phyloP scores from a whole-genome alignment of 176 grass and related monocot species.

The Chloris gayana region DNA sequence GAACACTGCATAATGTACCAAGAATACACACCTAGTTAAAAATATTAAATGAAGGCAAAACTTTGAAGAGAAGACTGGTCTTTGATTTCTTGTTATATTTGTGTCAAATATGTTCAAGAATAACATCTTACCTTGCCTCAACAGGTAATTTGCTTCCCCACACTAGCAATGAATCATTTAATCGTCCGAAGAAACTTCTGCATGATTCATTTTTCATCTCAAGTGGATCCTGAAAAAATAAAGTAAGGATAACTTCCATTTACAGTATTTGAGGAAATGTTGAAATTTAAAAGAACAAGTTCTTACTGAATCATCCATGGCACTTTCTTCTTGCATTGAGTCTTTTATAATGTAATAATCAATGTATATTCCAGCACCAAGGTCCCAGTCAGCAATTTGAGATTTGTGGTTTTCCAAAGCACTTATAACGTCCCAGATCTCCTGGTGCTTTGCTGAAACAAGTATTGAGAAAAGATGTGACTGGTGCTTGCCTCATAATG shows the following conservation, averaged over 20 bases:
- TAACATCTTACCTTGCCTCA: slow-evolving; percentile 68
- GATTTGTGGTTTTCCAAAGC: slow-evolving; percentile 79
- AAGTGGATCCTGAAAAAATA: slow-evolving; percentile 63
- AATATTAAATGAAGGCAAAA: background rate
- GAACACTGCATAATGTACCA: slow-evolving; percentile 2
- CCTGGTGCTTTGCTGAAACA: slow-evolving; percentile 69
- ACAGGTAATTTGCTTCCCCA: slow-evolving; percentile 89
- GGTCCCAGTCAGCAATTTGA: slow-evolving; percentile 93
- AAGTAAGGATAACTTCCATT: slow-evolving; percentile 13
- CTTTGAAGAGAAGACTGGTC: slow-evolving; percentile 7
- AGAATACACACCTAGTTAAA: background rate
- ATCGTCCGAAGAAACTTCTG: slow-evolving; percentile 63
- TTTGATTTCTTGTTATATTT: background rate
- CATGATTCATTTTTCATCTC: slow-evolving; percentile 74
- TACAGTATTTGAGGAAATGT: slow-evolving; percentile 12
- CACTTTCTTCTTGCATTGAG: slow-evolving; percentile 68
- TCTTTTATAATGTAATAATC: slow-evolving; percentile 72
- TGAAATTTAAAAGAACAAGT: background rate
- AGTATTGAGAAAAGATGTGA: background rate
- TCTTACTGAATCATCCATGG: slow-evolving; percentile 68
- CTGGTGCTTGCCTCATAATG: background rate
- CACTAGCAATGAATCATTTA: slow-evolving; percentile 79
- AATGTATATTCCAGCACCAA: slow-evolving; percentile 87
- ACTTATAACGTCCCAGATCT: slow-evolving; percentile 82
- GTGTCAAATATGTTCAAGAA: background rate